Conservation (phyloP, 192 early-diverging fungal species). For the Dissophora ornata region DNA sequence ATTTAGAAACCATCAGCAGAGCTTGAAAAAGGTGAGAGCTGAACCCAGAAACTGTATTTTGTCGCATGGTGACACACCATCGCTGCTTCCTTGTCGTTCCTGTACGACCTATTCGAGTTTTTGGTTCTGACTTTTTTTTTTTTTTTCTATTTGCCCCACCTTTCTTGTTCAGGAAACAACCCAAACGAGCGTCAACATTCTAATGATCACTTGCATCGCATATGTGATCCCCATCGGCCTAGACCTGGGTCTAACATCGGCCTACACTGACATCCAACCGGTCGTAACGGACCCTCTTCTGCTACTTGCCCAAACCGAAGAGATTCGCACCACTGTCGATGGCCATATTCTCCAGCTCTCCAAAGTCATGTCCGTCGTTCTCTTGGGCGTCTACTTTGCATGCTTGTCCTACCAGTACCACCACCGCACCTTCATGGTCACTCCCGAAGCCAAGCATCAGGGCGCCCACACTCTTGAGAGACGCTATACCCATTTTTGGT, state of each 20-base stretch:
- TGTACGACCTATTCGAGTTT: no score
- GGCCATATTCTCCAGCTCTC: conserved; percentile 25
- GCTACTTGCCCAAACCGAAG: no score
- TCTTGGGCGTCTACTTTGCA: conserved; percentile 19
- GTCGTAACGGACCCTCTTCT: background rate
- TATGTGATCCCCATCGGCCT: conserved; percentile 42
- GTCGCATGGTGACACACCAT: no score
- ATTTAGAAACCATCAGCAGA: conserved; percentile 24
- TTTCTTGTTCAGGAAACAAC: conserved; percentile 29
- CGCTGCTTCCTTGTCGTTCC: no score
- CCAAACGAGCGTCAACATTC: conserved; percentile 34
- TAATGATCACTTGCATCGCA: conserved; percentile 31
- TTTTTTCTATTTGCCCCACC: background rate
- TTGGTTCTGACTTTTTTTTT: background rate
- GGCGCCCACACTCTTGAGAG: conserved; percentile 83
- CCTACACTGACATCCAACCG: background rate
- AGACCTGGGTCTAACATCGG: conserved; percentile 3
- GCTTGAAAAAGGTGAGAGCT: conserved; percentile 29
- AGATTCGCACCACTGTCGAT: conserved; percentile 12
- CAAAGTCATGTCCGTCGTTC: conserved; percentile 35
- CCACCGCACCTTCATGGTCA: conserved; percentile 58
- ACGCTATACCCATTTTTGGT: conserved; percentile 54
- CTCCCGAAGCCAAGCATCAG: conserved; percentile 74
- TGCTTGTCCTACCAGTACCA: conserved; percentile 36
- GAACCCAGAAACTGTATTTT: background rate